Conservation (phyloP, 2,329 filamentous ascomycete genomes). For the Colletotrichum simmondsii region DNA sequence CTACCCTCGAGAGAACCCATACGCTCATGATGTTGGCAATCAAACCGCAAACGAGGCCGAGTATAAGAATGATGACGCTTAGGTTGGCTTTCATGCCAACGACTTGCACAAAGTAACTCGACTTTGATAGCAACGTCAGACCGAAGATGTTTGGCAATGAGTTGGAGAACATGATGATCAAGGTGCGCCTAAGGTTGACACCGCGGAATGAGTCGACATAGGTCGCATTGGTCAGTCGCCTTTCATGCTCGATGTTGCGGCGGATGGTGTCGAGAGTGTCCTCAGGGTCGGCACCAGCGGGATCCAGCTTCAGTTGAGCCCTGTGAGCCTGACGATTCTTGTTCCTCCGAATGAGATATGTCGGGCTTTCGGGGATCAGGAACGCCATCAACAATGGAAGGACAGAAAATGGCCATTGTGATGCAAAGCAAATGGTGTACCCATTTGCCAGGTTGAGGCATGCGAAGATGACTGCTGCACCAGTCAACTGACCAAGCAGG, state of each 20-base stretch:
- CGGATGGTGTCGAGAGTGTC: slow-evolving; percentile 55
- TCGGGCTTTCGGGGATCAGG: slow-evolving; percentile 62
- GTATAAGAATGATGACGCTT: slow-evolving; percentile 55
- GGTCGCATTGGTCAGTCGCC: slow-evolving; percentile 42
- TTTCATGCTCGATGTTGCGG: slow-evolving; percentile 57
- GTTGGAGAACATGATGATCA: slow-evolving; percentile 54
- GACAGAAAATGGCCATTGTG: slow-evolving; percentile 56
- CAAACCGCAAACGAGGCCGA: slow-evolving; percentile 57
- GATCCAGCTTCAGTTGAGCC: slow-evolving; percentile 62
- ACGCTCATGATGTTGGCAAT: slow-evolving; percentile 55
- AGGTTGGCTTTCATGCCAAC: slow-evolving; percentile 44
- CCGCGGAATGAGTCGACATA: slow-evolving; percentile 57
- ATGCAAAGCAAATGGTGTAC: slow-evolving; percentile 53
- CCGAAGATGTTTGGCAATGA: slow-evolving; percentile 57
- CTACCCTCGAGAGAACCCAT: slow-evolving; percentile 54
- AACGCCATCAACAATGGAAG: slow-evolving; percentile 54
- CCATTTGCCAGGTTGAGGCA: slow-evolving; percentile 42
- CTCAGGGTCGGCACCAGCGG: slow-evolving; percentile 48
- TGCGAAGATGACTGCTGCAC: slow-evolving; percentile 53
- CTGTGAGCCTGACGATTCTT: slow-evolving; percentile 51
- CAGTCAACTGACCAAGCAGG: slow-evolving; percentile 59
- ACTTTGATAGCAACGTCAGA: slow-evolving; percentile 53
- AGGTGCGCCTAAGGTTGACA: slow-evolving; percentile 52
- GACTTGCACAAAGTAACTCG: slow-evolving; percentile 52
- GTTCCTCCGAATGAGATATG: slow-evolving; percentile 57